Base-by-base conservation (phyloP, 768 basidiomycete genomes). In the Hydnomerulius pinastri region DNA sequence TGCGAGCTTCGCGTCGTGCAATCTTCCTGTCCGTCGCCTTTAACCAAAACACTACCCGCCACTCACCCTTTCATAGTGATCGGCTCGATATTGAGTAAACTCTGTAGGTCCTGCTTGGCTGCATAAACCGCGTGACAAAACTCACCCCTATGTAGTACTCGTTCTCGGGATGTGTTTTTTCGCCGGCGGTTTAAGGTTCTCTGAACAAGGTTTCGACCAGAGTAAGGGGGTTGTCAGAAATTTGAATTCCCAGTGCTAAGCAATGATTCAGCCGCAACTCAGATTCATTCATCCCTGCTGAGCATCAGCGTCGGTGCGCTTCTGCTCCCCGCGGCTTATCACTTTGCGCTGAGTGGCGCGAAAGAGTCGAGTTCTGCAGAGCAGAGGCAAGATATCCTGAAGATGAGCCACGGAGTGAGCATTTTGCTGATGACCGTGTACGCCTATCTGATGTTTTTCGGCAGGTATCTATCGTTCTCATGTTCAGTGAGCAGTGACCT, bases 131-230 rank as follows among this genome's bases (percentile, higher is more conserved):
- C 29, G 7, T 12, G 27, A 4, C 12, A 17, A 44, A 11, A 11
- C 50, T 60, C 27, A 68, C 42, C 8, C 35, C 23, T 20, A 13
- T 18, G 13, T 43, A 88, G 86, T 92, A 28, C 77, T 94, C 43
- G 84, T 93, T 15, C 76, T 92, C 25, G 91, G 91, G 42, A 91
- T 93, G 91, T 92, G 90, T 61, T 92, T 92, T 71, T 92, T 92
- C 57, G 89, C 87, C 18, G 90, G 90, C 48, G 90, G 90, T 17
- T 70, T 83, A 43, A 80, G 80, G 57, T 92, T 82, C 61, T 86
- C 85, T 17, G 86, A 91, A 57, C 90, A 92, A 69, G 89, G 85
- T 1, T 89, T 91, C 59, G 83, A 85, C 41, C 70, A 78, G 33
- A 84, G 89, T 89, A 55, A 62, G 87, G 73, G 29, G 13, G 29